Evolutionary conservation across 2,329 filamentous ascomycete species (phyloP).

Genomic region (Lithohypha guttulata): DNA sequence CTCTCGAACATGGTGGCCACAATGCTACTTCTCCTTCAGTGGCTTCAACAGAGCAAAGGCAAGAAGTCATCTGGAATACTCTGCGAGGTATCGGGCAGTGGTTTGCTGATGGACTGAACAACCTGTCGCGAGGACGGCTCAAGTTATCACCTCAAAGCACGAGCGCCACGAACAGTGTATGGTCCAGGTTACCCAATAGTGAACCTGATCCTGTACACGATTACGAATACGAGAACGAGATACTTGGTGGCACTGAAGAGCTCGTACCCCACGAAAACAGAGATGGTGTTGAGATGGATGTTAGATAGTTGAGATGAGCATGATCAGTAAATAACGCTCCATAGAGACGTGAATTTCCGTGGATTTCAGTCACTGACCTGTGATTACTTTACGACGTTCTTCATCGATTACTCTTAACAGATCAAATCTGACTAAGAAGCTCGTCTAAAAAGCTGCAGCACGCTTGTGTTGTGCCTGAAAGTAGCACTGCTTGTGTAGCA

Average conservation of each 20-base stretch:
- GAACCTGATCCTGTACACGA: constrained; percentile 17
- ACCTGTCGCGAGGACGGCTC: constrained; percentile 47
- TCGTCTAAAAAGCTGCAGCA: too few species aligned
- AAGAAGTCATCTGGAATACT: constrained; percentile 55
- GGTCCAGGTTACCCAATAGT: constrained; percentile 16
- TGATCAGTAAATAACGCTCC: too few species aligned
- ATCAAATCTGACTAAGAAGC: too few species aligned
- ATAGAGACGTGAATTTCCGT: too few species aligned
- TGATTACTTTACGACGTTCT: too few species aligned
- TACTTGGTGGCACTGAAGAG: constrained; percentile 23
- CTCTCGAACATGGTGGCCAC: constrained; percentile 47
- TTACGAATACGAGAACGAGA: constrained; percentile 22
- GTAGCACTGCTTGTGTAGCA: too few species aligned
- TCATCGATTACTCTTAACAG: too few species aligned
- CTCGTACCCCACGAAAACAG: neutral
- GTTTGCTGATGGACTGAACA: constrained; percentile 47
- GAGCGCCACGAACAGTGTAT: constrained; percentile 11
- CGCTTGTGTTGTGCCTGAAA: too few species aligned
- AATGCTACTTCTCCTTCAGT: constrained; percentile 46
- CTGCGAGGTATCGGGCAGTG: constrained; percentile 46
- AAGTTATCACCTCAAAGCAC: constrained; percentile 29
- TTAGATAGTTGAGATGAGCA: constrained; percentile 10
- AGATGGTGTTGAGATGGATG: constrained; percentile 18
- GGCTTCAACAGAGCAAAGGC: constrained; percentile 35
- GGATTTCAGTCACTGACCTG: too few species aligned